Evolutionary conservation across 2,329 filamentous ascomycete genomes (phyloP), one percentile per base, ranked within the genome.

Genomic region (Pyrenophora tritici-repentis): DNA sequence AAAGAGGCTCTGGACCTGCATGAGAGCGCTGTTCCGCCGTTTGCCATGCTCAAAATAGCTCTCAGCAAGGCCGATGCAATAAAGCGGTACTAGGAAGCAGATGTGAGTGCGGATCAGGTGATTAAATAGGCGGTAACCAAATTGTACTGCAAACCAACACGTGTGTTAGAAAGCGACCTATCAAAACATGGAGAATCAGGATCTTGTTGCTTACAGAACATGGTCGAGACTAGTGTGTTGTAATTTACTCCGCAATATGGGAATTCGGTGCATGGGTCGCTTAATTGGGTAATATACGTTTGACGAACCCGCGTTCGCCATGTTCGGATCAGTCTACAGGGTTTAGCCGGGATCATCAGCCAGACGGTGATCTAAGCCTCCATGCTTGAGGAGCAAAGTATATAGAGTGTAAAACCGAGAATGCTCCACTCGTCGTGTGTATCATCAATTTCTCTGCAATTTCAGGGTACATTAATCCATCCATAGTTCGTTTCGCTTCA

Each of bases 201-300:
- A 40, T 48, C 46, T 14, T 20, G 36, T 36, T 56, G 66, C 67
- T 70, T 68, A 71, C 67, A 69, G 67, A 66, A 65, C 62, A 58
- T 55, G 60, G 66, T 70, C 68, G 65, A 60, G 68, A 65, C 62
- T 56, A 60, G 56, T 58, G 58, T 59, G 47, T 10, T 49, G 63
- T 62, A 66, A 69, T 70, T 59, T 68, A 61, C 55, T 49, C 41
- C 40, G 51, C 49, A 63, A 61, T 65, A 58, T 58, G 50, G 43
- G 34, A 41, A 43, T 55, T 65, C 63, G 62, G 64, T 56, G 61
- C 59, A 57, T 56, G 56, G 47, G 56, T 57, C 59, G 58, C 60
- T 64, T 67, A 67, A 61, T 65, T 66, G 61, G 63, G 55, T 66
- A 69, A 69, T 68, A 62, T 66, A 48, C 55, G 47, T 63, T 61